These are phyloP conservation scores for Colletotrichum sp. DNA, from an alignment of 2,329 filamentous ascomycete species.

Conservation along the genomic window DNA sequence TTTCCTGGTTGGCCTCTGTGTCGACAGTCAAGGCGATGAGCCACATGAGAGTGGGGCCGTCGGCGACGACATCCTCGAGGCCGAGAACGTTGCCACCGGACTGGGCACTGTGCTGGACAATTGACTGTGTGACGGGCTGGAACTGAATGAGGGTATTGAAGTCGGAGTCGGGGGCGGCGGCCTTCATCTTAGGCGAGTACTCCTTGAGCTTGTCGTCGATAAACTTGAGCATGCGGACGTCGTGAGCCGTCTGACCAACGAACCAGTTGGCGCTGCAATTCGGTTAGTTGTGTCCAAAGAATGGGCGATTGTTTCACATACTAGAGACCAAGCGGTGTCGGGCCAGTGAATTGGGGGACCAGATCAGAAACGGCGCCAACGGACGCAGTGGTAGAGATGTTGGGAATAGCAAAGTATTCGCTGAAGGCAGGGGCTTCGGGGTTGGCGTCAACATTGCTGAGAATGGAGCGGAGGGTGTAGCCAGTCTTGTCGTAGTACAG, in stretches of 20 bases:
- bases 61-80: constrained; percentile 35
- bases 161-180: constrained; percentile 27
- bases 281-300: background rate
- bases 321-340: constrained; percentile 33
- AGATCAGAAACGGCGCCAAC: constrained; percentile 29
- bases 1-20: constrained; percentile 37
- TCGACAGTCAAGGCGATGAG: constrained; percentile 41
- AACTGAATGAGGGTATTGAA: constrained; percentile 33
- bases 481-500: constrained; percentile 23
- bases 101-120: constrained; percentile 25
- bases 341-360: constrained; percentile 34
- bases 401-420: constrained; percentile 25
- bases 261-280: constrained; percentile 32
- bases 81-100: constrained; percentile 37
- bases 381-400: constrained; percentile 24
- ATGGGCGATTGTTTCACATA: background rate
- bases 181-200: constrained; percentile 31
- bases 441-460: constrained; percentile 31
- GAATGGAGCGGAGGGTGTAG: constrained; percentile 25
- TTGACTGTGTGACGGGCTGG: constrained; percentile 35
- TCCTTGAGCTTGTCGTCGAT: constrained; percentile 32
- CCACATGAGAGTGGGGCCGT: constrained; percentile 40
- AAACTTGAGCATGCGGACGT: constrained; percentile 32
- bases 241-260: constrained; percentile 31
- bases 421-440: constrained; percentile 26